Conservation (phyloP, 2,329 filamentous ascomycete species). For the Blumeriella jaapii region DNA sequence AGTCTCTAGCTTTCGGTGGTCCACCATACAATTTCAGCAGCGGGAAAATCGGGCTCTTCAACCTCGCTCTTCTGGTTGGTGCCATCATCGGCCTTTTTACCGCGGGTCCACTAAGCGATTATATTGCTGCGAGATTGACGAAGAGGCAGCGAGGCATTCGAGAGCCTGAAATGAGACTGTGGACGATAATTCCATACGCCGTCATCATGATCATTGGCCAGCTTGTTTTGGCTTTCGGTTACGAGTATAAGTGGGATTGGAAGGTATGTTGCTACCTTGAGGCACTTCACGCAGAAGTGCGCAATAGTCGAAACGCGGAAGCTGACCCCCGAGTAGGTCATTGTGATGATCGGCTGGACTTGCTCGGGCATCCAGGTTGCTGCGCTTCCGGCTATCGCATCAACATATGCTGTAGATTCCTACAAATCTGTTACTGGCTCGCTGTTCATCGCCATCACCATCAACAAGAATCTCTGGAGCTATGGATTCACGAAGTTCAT, state of each 20-base stretch:
- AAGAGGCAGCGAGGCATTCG: constrained; percentile 23
- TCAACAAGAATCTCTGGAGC: constrained; percentile 54
- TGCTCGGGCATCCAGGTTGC: constrained; percentile 46
- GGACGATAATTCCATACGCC: constrained; percentile 27
- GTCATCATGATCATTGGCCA: constrained; percentile 38
- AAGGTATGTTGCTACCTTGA: too few relatives aligned
- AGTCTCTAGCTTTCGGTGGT: constrained; percentile 29
- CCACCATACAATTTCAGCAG: constrained; percentile 25
- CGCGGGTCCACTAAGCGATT: constrained; percentile 36
- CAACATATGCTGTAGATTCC: constrained; percentile 46
- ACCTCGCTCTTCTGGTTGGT: constrained; percentile 38
- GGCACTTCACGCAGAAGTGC: too few relatives aligned
- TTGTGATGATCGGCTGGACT: constrained; percentile 47
- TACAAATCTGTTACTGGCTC: constrained; percentile 52
- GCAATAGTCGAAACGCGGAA: too few relatives aligned
- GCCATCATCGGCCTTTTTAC: constrained; percentile 36
- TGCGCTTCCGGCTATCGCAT: constrained; percentile 44
- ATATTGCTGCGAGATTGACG: constrained; percentile 21
- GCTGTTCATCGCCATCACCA: constrained; percentile 48
- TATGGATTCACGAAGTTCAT: constrained; percentile 48
- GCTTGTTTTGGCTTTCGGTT: constrained; percentile 42
- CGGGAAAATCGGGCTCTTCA: constrained; percentile 38
- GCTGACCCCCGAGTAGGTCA: too few relatives aligned
- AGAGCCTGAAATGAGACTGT: constrained; percentile 31
- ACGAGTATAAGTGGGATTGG: constrained; percentile 42